phyloP scores from a whole-genome alignment of 176 grass and related monocot species.

The Calamus simplicifolius region DNA sequence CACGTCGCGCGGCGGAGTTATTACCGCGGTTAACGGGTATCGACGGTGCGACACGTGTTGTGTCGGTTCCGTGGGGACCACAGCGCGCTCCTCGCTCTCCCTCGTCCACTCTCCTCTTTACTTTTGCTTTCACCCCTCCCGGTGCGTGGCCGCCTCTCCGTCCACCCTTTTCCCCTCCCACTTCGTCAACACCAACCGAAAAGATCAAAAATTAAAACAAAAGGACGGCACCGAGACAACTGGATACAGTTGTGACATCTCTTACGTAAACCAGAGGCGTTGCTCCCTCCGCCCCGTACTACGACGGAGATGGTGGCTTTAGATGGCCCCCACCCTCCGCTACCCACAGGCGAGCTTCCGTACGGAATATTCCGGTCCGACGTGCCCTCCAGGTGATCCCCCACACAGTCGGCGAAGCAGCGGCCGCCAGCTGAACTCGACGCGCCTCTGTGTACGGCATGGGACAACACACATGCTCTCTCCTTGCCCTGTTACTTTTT shows the following conservation, averaged over 20 bases:
- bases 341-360: not conserved
- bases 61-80: slow-evolving; percentile 48
- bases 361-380: not conserved
- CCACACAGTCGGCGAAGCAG: not conserved
- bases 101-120: slow-evolving; percentile 37
- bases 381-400: not conserved
- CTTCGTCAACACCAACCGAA: not conserved
- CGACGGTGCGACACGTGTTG: slow-evolving; percentile 55
- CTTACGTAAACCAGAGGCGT: too few relatives aligned
- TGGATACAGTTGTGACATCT: too few relatives aligned
- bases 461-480: slow-evolving; percentile 12
- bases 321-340: slow-evolving; percentile 35
- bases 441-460: slow-evolving; percentile 15
- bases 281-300: too few relatives aligned
- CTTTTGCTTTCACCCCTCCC: slow-evolving; percentile 9
- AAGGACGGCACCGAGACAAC: too few relatives aligned
- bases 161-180: not conserved
- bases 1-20: slow-evolving; percentile 11
- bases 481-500: too few relatives aligned
- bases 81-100: not conserved
- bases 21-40: slow-evolving; percentile 43
- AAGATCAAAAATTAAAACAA: too few relatives aligned
- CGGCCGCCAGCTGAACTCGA: slow-evolving; percentile 39
- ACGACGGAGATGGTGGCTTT: too few relatives aligned
- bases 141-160: not conserved